Evolutionary conservation across 2,329 filamentous ascomycete genomes (phyloP).

Genomic region (Paecilomyces fulvus): DNA sequence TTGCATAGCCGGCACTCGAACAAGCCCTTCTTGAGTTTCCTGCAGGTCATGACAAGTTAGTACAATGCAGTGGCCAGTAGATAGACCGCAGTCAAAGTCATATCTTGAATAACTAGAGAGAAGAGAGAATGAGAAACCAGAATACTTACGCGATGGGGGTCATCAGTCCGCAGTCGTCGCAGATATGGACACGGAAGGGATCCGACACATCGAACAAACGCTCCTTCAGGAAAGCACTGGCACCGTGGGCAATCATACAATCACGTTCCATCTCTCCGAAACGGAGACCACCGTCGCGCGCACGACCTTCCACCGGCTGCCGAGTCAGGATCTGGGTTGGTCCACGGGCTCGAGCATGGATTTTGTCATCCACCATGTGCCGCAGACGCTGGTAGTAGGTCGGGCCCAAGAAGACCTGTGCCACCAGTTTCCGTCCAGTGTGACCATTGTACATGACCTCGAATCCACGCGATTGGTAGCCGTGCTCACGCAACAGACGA

Average conservation of each 20-base stretch:
- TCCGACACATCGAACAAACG: slow-evolving; percentile 95
- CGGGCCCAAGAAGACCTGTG: slow-evolving; percentile 92
- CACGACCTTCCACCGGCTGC: slow-evolving; percentile 96
- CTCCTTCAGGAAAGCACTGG: slow-evolving; percentile 94
- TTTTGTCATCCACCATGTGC: slow-evolving; percentile 99
- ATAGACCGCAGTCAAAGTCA: slow-evolving; percentile 5
- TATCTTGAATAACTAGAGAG: slow-evolving; percentile 1
- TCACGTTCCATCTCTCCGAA: slow-evolving; percentile 99
- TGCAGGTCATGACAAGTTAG: slow-evolving; percentile 31
- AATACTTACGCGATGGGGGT: slow-evolving; percentile 90
- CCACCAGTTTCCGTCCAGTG: slow-evolving; percentile 84
- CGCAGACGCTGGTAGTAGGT: slow-evolving; percentile 98
- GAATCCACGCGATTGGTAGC: slow-evolving; percentile 94
- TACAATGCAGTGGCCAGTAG: slow-evolving; percentile 14
- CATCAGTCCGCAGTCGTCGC: slow-evolving; percentile 98
- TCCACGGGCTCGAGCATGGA: slow-evolving; percentile 94
- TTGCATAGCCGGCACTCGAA: slow-evolving; percentile 97
- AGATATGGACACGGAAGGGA: slow-evolving; percentile 95
- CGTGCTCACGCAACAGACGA: slow-evolving; percentile 72
- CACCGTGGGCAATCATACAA: slow-evolving; percentile 99
- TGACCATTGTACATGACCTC: slow-evolving; percentile 99
- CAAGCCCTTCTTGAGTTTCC: slow-evolving; percentile 86
- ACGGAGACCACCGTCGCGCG: slow-evolving; percentile 90
- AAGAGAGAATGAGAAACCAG: neutral
- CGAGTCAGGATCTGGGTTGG: slow-evolving; percentile 95